These are phyloP conservation scores for Diaporthe sp. DNA, from an alignment of 2,329 filamentous ascomycete species.

Conservation along the genomic window DNA sequence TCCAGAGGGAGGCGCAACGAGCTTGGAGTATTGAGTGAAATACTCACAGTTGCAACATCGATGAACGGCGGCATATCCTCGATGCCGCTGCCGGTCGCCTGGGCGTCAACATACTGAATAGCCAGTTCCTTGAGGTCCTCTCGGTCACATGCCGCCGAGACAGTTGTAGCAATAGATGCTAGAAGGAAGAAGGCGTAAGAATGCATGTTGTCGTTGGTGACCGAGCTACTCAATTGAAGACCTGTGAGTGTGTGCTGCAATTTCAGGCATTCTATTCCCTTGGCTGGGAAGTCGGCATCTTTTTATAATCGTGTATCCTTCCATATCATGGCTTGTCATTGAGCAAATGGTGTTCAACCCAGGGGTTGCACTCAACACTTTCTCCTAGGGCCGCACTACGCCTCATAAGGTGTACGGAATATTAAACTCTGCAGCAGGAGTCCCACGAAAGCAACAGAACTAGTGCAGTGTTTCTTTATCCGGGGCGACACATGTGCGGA, in stretches of 20 bases:
- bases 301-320: neutral
- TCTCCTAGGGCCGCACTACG: neutral
- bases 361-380: neutral
- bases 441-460: neutral
- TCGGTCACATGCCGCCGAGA: slow-evolving; percentile 7
- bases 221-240: neutral
- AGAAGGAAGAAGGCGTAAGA: slow-evolving; percentile 16
- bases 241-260: neutral
- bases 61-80: slow-evolving; percentile 22
- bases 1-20: neutral
- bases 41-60: slow-evolving; percentile 16
- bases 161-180: slow-evolving; percentile 16
- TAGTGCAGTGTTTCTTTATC: neutral
- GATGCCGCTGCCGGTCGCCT: slow-evolving; percentile 15
- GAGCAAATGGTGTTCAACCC: neutral
- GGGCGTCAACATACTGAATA: slow-evolving; percentile 18
- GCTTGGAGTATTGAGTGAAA: neutral
- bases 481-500: neutral
- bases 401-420: slow-evolving; percentile 7
- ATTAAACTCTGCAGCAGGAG: neutral
- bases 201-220: neutral
- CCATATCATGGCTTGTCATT: neutral
- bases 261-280: neutral
- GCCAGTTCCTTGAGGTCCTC: slow-evolving; percentile 12
- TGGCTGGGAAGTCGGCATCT: neutral